Evolutionary conservation across 129 eudicot genomes (phyloP).

Genomic region (Helianthus annuus): HanXRQr2.0-SUNRISE NC_035445.2:89522645-89523144

Average conservation of each 20-base stretch:
- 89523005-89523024: slow-evolving; percentile 1
- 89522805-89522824: not conserved
- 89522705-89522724: slow-evolving; percentile 26
- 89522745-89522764: slow-evolving; percentile 55
- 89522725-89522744: slow-evolving; percentile 67
- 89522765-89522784: slow-evolving; percentile 51
- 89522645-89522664: not conserved
- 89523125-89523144: no score
- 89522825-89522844: not conserved
- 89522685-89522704: not conserved
- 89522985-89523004: slow-evolving; percentile 2
- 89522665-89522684: not conserved
- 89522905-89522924: slow-evolving; percentile 64
- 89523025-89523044: not conserved
- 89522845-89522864: slow-evolving; percentile 9
- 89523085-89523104: no score
- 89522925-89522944: slow-evolving; percentile 62
- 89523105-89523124: no score
- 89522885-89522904: slow-evolving; percentile 45
- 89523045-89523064: not conserved
- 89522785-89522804: slow-evolving; percentile 74
- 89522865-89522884: slow-evolving; percentile 2
- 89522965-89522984: slow-evolving; percentile 64
- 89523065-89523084: no score
- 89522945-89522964: slow-evolving; percentile 72